These are phyloP conservation scores for Macrocystidia cucumis DNA, from an alignment of 1,284 basidiomycete genomes.

Conservation along the genomic window DNA sequence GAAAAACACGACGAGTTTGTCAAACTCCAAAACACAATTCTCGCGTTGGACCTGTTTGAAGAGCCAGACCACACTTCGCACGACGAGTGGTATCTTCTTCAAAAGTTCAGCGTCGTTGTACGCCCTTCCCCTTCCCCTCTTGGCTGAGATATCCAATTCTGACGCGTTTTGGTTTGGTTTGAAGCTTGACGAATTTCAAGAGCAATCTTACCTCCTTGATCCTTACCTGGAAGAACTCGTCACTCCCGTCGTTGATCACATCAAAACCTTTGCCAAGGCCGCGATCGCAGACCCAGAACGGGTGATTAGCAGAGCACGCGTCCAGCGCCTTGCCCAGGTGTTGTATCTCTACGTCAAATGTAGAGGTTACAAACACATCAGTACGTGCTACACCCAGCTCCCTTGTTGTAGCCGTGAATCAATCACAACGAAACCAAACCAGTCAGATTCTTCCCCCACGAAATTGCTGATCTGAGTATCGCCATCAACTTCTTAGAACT, in stretches of 20 bases:
- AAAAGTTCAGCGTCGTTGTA: slow-evolving; percentile 42
- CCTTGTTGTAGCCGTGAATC: slow-evolving; percentile 4
- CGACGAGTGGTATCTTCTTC: no score
- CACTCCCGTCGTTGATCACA: slow-evolving; percentile 62
- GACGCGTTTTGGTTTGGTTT: slow-evolving; percentile 4
- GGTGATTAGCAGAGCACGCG: slow-evolving; percentile 30
- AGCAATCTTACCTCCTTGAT: slow-evolving; percentile 92
- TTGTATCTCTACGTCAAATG: slow-evolving; percentile 86
- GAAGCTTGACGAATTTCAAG: slow-evolving; percentile 88
- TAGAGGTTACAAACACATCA: slow-evolving; percentile 88
- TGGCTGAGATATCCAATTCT: slow-evolving; percentile 4
- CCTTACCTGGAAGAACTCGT: slow-evolving; percentile 88
- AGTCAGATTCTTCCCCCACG: slow-evolving; percentile 92
- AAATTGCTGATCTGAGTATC: slow-evolving; percentile 74
- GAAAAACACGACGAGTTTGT: slow-evolving; percentile 56
- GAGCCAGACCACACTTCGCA: no score
- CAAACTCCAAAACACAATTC: slow-evolving; percentile 40
- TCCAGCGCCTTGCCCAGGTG: slow-evolving; percentile 52
- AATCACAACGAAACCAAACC: slow-evolving; percentile 13
- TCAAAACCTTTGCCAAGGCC: slow-evolving; percentile 52
- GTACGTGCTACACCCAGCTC: slow-evolving; percentile 40
- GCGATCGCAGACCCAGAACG: slow-evolving; percentile 27
- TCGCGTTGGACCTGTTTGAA: slow-evolving; percentile 39
- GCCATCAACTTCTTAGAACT: slow-evolving; percentile 62
- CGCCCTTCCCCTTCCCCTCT: no score